phyloP scores from a whole-genome alignment of 257 asterid genomes.

The Fraxinus cuspidata region DNA sequence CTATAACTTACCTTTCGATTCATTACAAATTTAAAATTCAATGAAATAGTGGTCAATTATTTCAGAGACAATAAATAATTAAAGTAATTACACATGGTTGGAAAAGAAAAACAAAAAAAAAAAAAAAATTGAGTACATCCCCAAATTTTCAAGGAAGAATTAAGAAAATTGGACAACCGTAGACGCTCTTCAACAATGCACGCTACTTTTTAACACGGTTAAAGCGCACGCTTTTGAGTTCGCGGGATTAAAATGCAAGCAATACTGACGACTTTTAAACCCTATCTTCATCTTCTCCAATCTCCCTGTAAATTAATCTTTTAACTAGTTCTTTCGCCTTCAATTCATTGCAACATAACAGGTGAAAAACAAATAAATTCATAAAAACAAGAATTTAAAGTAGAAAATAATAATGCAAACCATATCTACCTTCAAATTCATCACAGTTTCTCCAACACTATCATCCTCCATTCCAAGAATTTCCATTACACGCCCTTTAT shows the following conservation, averaged over 20 bases:
- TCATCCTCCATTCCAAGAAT: constrained; percentile 27
- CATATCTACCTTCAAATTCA: constrained; percentile 34
- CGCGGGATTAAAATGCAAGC: neutral
- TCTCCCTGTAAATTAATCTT: constrained; percentile 8
- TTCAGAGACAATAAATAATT: too few species aligned
- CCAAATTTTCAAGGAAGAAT: too few species aligned
- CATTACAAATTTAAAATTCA: too few species aligned
- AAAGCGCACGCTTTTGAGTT: neutral
- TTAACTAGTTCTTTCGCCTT: neutral
- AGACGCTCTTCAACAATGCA: too few species aligned
- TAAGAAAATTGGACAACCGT: too few species aligned
- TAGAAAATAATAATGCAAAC: constrained; percentile 34
- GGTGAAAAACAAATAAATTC: neutral
- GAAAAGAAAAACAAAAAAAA: too few species aligned
- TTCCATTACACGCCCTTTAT: constrained; percentile 28
- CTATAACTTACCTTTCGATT: too few species aligned
- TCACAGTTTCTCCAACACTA: constrained; percentile 29
- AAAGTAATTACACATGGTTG: too few species aligned
- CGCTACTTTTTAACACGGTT: too few species aligned
- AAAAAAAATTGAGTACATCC: too few species aligned
- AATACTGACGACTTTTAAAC: neutral
- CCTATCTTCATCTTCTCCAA: constrained; percentile 45
- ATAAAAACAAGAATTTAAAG: neutral
- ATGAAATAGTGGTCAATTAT: too few species aligned
- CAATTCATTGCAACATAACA: constrained; percentile 8